A percentile compares a stretch with the other conserved stretches of the same genome.
Evolutionary conservation across 1,284 basidiomycete species (phyloP).

Genomic region (Lignosus rhinocerotis): DNA sequence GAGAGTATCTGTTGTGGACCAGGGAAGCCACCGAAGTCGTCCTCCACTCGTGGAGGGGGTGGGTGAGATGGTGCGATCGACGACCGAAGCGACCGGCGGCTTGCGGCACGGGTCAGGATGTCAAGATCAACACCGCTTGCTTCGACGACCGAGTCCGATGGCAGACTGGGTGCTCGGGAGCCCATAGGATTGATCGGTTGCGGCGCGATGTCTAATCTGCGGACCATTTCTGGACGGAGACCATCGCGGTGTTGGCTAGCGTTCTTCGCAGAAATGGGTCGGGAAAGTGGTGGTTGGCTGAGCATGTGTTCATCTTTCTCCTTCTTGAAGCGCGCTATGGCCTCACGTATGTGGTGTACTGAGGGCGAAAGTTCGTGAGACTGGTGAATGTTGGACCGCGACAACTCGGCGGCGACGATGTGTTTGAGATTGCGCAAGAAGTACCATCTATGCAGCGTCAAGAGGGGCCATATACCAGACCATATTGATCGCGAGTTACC

Average conservation of each 20-base stretch:
- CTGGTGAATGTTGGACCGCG: constrained; percentile 13
- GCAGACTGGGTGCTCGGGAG: constrained; percentile 10
- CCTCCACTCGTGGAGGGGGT: constrained; percentile 3
- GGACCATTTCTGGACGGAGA: constrained; percentile 78
- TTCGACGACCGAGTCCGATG: not conserved
- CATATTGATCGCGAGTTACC: constrained; percentile 20
- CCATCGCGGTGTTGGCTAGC: not conserved
- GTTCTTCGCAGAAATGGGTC: not conserved
- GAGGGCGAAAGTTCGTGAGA: constrained; percentile 2
- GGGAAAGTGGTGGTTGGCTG: not conserved
- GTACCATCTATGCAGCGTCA: constrained; percentile 53
- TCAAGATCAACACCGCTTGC: not conserved
- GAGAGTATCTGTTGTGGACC: constrained; percentile 68
- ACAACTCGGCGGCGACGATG: constrained; percentile 54
- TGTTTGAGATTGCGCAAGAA: constrained; percentile 73
- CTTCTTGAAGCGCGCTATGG: constrained; percentile 9
- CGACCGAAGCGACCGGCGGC: constrained; percentile 12
- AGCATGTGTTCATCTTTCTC: not conserved
- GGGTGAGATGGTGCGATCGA: not conserved
- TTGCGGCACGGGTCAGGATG: constrained; percentile 3
- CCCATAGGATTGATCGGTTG: constrained; percentile 70
- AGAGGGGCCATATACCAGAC: not conserved
- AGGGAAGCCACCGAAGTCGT: constrained; percentile 82
- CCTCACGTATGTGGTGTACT: constrained; percentile 15
- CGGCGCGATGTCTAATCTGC: constrained; percentile 71